Conservation (phyloP, 1,139 yeast species). For the Entelexis sorbosivorans region DNA sequence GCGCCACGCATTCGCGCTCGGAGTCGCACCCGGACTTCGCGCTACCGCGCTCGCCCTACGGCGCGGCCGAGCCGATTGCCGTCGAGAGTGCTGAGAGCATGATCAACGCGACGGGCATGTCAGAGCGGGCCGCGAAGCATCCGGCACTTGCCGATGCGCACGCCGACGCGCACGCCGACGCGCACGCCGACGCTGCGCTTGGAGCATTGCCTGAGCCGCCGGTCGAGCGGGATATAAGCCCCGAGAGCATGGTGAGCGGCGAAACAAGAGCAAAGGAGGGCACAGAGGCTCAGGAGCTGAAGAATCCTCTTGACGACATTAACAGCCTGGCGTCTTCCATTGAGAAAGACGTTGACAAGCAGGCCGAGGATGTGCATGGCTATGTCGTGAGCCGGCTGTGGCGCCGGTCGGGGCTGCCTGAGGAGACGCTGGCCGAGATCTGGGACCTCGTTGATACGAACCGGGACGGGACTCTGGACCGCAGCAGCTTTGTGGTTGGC, state of each 20-base stretch:
- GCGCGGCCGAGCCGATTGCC: background rate
- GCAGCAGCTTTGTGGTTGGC: slow-evolving; percentile 78
- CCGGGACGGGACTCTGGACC: slow-evolving; percentile 64
- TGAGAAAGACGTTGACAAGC: slow-evolving; percentile 18
- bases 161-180: background rate
- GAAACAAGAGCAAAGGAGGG: slow-evolving; percentile 6
- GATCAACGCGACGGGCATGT: background rate
- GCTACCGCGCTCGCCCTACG: background rate
- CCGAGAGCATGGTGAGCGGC: slow-evolving; percentile 24
- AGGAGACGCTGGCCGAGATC: slow-evolving; percentile 50
- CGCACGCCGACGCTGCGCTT: background rate
- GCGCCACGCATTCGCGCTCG: background rate
- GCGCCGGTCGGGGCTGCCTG: slow-evolving; percentile 63
- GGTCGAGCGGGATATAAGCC: background rate
- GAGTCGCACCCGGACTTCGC: background rate
- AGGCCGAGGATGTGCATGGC: slow-evolving; percentile 46
- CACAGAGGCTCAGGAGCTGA: background rate
- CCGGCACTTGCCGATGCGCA: background rate
- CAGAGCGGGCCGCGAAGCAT: background rate
- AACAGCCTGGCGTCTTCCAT: background rate
- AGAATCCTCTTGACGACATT: background rate
- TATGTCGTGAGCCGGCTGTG: slow-evolving; percentile 68
- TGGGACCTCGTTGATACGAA: slow-evolving; percentile 75
- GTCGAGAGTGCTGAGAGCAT: background rate
- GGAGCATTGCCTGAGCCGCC: background rate